These are phyloP conservation scores for Nakaseomyces sp. DNA, from an alignment of 1,139 yeast species.

Conservation along the genomic window DNA sequence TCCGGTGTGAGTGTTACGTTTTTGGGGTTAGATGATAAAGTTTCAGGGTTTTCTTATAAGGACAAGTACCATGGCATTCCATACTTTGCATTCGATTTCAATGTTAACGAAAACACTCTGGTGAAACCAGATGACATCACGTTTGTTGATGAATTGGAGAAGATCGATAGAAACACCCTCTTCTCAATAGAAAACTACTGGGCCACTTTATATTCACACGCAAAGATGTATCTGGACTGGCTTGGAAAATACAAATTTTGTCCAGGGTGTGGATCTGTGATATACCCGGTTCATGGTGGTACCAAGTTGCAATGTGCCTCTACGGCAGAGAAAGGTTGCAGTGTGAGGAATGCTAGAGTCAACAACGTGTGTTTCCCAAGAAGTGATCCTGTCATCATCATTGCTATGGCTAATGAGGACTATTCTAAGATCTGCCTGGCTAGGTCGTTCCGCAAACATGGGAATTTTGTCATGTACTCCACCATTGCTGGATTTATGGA, in stretches of 20 bases:
- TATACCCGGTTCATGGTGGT: conserved; percentile 72
- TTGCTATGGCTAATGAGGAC: conserved; percentile 60
- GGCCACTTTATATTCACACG: conserved; percentile 68
- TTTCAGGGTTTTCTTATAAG: conserved; percentile 24
- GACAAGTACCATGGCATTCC: conserved; percentile 62
- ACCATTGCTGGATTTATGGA: conserved; percentile 95
- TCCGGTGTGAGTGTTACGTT: conserved; percentile 40
- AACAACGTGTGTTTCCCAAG: conserved; percentile 69
- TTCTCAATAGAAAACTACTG: conserved; percentile 37
- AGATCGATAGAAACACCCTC: conserved; percentile 13
- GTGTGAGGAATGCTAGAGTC: conserved; percentile 46
- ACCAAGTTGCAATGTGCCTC: conserved; percentile 61
- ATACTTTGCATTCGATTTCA: conserved; percentile 65
- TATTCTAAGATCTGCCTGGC: conserved; percentile 64
- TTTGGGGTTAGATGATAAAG: conserved; percentile 51
- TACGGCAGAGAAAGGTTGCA: conserved; percentile 37
- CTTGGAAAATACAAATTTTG: conserved; percentile 64
- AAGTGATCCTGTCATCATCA: conserved; percentile 80
- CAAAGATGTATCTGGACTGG: conserved; percentile 84
- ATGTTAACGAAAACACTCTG: conserved; percentile 26
- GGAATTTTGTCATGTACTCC: conserved; percentile 51
- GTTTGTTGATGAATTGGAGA: conserved; percentile 8
- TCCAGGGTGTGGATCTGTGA: conserved; percentile 76
- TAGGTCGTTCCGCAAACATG: conserved; percentile 48
- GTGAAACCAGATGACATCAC: conserved; percentile 11